These are phyloP conservation scores for Ormosia emarginata DNA, from an alignment of 306 rosid genomes.

Conservation along the genomic window DNA sequence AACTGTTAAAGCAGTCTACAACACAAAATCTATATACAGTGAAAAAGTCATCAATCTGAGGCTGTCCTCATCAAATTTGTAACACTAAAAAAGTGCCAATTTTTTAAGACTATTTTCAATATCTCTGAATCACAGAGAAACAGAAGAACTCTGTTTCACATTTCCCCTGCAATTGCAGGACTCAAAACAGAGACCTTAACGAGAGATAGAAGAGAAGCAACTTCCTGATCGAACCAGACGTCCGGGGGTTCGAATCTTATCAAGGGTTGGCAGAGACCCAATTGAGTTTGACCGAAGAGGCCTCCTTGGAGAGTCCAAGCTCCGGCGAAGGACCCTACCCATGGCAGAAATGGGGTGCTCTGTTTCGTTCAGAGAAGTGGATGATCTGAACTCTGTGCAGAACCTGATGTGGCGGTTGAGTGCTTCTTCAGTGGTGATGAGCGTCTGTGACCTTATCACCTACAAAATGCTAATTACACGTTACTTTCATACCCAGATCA, in stretches of 20 bases:
- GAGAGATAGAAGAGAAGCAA: conserved; percentile 62
- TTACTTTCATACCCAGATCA: neutral
- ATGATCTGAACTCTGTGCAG: conserved; percentile 62
- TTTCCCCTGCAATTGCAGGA: conserved; percentile 17
- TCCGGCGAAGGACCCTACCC: conserved; percentile 63
- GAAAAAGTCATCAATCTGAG: neutral
- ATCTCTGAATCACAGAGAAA: neutral
- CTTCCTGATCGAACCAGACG: conserved; percentile 57
- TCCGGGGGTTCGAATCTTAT: neutral
- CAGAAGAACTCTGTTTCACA: conserved; percentile 14
- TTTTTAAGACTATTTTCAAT: neutral
- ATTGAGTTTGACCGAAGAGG: conserved; percentile 53
- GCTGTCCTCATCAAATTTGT: neutral
- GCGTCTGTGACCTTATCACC: conserved; percentile 37
- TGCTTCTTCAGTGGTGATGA: conserved; percentile 73
- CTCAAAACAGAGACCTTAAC: conserved; percentile 18
- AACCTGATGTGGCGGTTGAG: conserved; percentile 61
- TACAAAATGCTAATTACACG: neutral
- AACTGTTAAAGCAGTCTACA: neutral
- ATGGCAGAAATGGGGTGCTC: conserved; percentile 82
- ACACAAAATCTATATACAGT: conserved; percentile 19
- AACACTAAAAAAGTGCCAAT: neutral
- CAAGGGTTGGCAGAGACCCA: neutral
- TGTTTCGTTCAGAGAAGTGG: conserved; percentile 21
- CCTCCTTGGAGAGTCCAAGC: conserved; percentile 60